Percentiles rank a stretch among this genome's conserved stretches.
Conservation (phyloP, 768 basidiomycete species). For the Lactifluus volemus region DNA sequence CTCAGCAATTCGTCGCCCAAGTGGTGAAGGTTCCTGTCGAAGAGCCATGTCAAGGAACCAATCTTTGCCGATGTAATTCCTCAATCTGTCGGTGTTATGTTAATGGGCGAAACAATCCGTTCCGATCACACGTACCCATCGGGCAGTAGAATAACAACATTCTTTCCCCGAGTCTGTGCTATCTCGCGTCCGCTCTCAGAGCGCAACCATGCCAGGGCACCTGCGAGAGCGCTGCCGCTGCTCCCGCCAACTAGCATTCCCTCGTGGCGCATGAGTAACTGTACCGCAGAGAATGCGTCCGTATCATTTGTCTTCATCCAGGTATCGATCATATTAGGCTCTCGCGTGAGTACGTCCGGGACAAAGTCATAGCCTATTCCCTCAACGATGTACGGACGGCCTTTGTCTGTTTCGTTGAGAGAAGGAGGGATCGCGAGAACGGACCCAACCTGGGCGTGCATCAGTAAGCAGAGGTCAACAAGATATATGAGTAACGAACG, state of each 20-base stretch:
- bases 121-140: conserved; percentile 60
- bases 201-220: conserved; percentile 69
- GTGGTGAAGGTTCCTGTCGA: conserved; percentile 42
- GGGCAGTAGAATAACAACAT: conserved; percentile 83
- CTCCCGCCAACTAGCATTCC: conserved; percentile 91
- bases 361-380: conserved; percentile 97
- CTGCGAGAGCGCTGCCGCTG: conserved; percentile 78
- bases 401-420: conserved; percentile 48
- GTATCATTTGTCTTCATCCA: conserved; percentile 86
- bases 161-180: conserved; percentile 61
- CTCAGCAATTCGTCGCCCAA: conserved; percentile 41
- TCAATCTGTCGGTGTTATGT: conserved; percentile 43
- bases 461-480: not conserved
- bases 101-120: not conserved
- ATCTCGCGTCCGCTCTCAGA: conserved; percentile 55
- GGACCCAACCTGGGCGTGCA: conserved; percentile 62
- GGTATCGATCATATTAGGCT: conserved; percentile 46
- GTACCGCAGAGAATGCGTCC: conserved; percentile 69
- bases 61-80: conserved; percentile 91
- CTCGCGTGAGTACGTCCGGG: conserved; percentile 75
- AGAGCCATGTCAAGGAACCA: conserved; percentile 79
- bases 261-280: conserved; percentile 71
- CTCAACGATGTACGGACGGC: conserved; percentile 67
- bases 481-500: conserved; percentile 37
- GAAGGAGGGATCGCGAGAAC: conserved; percentile 66